phyloP scores from a whole-genome alignment of 805 yeast species.

The Schizosaccharomyces lindneri region DNA sequence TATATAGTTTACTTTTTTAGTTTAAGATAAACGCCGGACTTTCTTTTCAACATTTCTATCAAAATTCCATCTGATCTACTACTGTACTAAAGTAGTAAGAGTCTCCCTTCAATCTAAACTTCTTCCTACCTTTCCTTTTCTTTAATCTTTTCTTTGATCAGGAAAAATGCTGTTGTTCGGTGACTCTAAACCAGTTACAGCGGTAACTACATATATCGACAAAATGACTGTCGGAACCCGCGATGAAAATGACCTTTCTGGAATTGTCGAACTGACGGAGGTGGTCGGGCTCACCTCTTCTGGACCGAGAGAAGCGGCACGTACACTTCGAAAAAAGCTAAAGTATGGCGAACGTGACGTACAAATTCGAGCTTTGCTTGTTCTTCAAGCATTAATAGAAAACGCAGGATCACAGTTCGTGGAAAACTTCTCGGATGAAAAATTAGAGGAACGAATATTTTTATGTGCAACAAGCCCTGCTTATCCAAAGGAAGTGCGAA shows the following conservation, averaged over 20 bases:
- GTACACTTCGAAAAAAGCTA: conserved; percentile 68
- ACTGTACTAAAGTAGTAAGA: too few relatives aligned
- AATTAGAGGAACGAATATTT: conserved; percentile 37
- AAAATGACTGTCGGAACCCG: conserved; percentile 8
- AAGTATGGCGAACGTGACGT: conserved; percentile 54
- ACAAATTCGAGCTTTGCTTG: conserved; percentile 43
- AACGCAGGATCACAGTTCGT: conserved; percentile 22
- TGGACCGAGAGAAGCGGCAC: conserved; percentile 52
- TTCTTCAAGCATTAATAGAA: conserved; percentile 34
- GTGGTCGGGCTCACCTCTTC: conserved; percentile 20
- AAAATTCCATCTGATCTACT: too few relatives aligned
- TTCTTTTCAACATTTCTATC: too few relatives aligned
- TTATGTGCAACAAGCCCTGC: conserved; percentile 21
- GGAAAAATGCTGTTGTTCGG: conserved; percentile 13
- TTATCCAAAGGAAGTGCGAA: conserved; percentile 22
- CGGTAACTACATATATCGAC: conserved; percentile 18
- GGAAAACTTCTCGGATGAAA: conserved; percentile 24
- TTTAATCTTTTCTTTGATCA: too few relatives aligned
- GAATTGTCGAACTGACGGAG: conserved; percentile 33
- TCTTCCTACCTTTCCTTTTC: too few relatives aligned
- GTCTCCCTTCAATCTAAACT: too few relatives aligned
- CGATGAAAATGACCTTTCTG: conserved; percentile 18
- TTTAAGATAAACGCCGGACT: too few relatives aligned
- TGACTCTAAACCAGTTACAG: conserved; percentile 21
- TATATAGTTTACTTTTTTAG: too few relatives aligned